phyloP scores from a whole-genome alignment of 805 yeast genomes.

The Candida bentonensis region DNA sequence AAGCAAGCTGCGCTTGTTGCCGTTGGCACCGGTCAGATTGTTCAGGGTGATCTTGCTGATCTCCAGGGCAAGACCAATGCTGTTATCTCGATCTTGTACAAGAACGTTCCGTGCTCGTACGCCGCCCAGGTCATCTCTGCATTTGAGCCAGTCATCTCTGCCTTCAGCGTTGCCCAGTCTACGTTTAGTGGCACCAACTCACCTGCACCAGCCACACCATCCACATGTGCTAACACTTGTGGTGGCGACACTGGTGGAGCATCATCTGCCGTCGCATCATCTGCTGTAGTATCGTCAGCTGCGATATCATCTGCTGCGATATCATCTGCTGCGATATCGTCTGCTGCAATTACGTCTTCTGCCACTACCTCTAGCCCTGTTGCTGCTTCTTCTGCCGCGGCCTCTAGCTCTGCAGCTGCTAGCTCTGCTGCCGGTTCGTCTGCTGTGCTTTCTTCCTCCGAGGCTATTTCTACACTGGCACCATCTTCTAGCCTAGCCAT shows the following conservation, averaged over 20 bases:
- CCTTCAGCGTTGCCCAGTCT: constrained; percentile 2
- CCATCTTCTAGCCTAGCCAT: no score
- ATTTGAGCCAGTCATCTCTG: constrained; percentile 8
- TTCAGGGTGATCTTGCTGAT: constrained; percentile 12
- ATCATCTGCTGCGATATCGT: neutral
- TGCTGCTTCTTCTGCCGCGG: no score
- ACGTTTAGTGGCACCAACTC: neutral
- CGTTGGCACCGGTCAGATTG: constrained; percentile 13
- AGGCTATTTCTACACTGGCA: no score
- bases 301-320: neutral
- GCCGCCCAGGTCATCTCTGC: constrained; percentile 6
- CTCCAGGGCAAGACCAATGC: constrained; percentile 11
- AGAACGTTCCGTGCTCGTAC: constrained; percentile 8
- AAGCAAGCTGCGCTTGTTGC: constrained; percentile 15
- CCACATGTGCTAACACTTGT: neutral
- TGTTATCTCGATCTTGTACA: constrained; percentile 7
- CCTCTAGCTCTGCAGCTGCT: no score
- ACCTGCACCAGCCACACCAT: neutral
- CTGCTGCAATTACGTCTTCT: no score
- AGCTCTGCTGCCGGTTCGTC: no score
- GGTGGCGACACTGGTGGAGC: neutral
- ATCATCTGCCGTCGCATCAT: neutral
- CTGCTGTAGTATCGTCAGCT: neutral
- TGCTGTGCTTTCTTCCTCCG: no score
- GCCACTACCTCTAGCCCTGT: no score